Evolutionary conservation across 306 rosid species (phyloP), one percentile per base, ranked within the genome.

Genomic region (Quercus engelmannii): DNA sequence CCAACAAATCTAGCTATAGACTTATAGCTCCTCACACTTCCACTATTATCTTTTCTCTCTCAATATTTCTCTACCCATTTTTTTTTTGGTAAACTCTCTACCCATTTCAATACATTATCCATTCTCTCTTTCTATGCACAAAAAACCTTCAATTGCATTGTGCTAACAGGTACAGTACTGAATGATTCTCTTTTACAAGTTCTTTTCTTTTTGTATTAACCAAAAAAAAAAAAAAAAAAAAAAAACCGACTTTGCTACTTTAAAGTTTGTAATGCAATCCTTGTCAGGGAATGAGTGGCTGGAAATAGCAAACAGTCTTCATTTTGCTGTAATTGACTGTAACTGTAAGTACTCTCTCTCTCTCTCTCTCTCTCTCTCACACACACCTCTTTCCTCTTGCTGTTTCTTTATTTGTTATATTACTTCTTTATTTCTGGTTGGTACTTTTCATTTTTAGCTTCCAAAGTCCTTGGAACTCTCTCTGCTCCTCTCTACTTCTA

Each of bases 271-370:
- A 85, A 84, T 79, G 91, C 90, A 91, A 90, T 91, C 88, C 79
- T 78, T 90, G 93, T 87, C 93, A 90, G 93, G 84, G 78, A 84
- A 78, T 77, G 78, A 30, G 76, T 74, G 78, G 90, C 75, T 88
- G 82, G 79, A 69, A 83, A 82, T 78, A 54, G 33, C 26, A 55
- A 64, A 86, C 90, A 79, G 38, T 57, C 77, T 64, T 59, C 67
- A 80, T 55, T 78, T 79, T 55, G 83, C 73, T 68, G 54, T 76
- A 33, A 76, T 68, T 80, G 28, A 74, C 88, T 79, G 85, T 78
- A 78, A 75, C 88, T 79, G 85, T 80, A 76, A 75, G 69, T 30
- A 30, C 73, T 68, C 61, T 43, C 73, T 75, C 55, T 75, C 55
- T 75, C 30, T 67, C 73, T 75, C 69, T 8, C n/a, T n/a, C n/a